Evolutionary conservation across 2,329 filamentous ascomycete genomes (phyloP).

Genomic region (Aspergillus latus): DNA sequence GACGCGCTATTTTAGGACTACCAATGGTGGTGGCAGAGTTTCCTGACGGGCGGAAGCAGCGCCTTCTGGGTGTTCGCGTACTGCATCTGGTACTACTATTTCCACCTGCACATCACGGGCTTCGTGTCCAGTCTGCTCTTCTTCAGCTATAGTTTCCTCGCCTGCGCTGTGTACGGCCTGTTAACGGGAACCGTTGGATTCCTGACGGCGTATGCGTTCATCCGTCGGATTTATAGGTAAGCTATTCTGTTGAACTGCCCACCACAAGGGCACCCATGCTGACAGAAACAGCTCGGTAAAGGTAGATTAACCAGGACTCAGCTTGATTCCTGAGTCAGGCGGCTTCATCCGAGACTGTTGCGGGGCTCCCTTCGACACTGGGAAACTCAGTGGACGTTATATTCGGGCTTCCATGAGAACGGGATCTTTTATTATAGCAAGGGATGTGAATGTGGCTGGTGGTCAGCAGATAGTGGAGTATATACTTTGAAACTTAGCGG

Average conservation of each 20-base stretch:
- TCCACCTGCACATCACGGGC: constrained; percentile 76
- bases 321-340: not conserved
- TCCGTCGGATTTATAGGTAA: constrained; percentile 78
- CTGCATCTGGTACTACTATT: constrained; percentile 79
- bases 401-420: no score
- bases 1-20: constrained; percentile 58
- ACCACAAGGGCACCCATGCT: constrained; percentile 3
- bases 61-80: constrained; percentile 81
- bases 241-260: constrained; percentile 38
- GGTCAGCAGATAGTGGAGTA: not conserved
- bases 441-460: not conserved
- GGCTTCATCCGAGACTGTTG: no score
- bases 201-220: constrained; percentile 78
- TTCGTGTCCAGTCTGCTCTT: constrained; percentile 78
- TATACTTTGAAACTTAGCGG: constrained; percentile 14
- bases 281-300: constrained; percentile 32
- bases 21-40: constrained; percentile 91
- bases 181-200: constrained; percentile 83
- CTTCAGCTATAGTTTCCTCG: constrained; percentile 80
- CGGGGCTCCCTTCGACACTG: no score
- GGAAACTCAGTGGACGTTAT: no score
- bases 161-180: constrained; percentile 76
- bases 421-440: not conserved
- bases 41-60: constrained; percentile 73
- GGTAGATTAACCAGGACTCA: constrained; percentile 28